Conservation (phyloP, 345 rosid species). For the Gossypium australe region DNA sequence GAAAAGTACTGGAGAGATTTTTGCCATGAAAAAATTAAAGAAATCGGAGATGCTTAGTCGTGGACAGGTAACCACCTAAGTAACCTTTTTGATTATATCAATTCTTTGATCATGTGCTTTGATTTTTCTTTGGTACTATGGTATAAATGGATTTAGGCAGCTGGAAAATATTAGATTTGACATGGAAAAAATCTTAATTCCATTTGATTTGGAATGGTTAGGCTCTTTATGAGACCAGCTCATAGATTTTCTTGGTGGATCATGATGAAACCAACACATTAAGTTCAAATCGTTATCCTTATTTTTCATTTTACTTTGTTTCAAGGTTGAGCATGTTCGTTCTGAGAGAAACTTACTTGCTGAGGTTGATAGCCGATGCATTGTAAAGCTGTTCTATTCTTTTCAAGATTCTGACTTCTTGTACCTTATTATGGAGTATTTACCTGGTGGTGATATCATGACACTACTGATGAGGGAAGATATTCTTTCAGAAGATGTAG, state of each 20-base stretch:
- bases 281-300: slow-evolving; percentile 3
- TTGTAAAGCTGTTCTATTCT: slow-evolving; percentile 88
- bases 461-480: slow-evolving; percentile 98
- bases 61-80: slow-evolving; percentile 63
- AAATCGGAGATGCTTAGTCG: slow-evolving; percentile 99
- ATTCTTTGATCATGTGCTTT: not conserved
- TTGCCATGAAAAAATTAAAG: slow-evolving; percentile 94
- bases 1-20: slow-evolving; percentile 80
- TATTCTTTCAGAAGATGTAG: slow-evolving; percentile 88
- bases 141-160: slow-evolving; percentile 1
- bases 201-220: not conserved
- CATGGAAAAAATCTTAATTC: not conserved
- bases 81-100: not conserved
- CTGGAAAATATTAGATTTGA: slow-evolving; percentile 1
- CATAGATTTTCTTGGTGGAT: not conserved
- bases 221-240: not conserved
- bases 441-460: slow-evolving; percentile 99
- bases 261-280: not conserved
- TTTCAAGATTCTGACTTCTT: slow-evolving; percentile 95
- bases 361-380: slow-evolving; percentile 93
- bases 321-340: slow-evolving; percentile 96
- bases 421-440: slow-evolving; percentile 98
- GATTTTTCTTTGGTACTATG: not conserved
- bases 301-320: slow-evolving; percentile 12
- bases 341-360: slow-evolving; percentile 98